Base-by-base conservation (phyloP, 129 eudicot species). In the Rutidosis leptorrhynchoides region DNA sequence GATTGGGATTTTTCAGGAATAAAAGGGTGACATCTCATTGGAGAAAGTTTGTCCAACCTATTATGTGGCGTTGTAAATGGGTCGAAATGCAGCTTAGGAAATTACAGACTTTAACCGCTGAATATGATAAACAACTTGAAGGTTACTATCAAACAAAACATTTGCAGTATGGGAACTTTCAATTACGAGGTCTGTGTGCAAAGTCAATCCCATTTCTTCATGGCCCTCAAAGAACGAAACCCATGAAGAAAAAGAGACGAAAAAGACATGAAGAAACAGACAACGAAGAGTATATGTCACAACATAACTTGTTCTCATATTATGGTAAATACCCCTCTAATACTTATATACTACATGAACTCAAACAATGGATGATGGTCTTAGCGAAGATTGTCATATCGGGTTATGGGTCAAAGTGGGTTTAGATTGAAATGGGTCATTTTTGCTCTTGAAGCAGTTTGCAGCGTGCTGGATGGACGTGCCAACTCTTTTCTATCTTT, bases 1-100 rank as follows among this genome's bases (percentile, higher is more conserved):
- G 62, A 58, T 73, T 19, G n/a, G 69, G 58, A 5, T 68, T 16
- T 70, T 73, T 45, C 67, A 91, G 97, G 84, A 87, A 81, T 83
- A 91, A 87, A 73, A 87, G 79, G 70, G 69, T 85, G 79, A 85
- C 90, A 43, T n/a, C 84, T 76, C 94, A 87, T 53, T 91, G 98
- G 98, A 81, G 79, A 74, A 71, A 80, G 69, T 87, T 72, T 73
- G 77, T 87, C 56, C 94, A 78, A 59, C 87, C 98, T 16, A 74
- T 85, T 17, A 81, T 79, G 98, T 87, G 90, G 98, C 93, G 94
- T 5, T 85, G 86, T 76, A 91, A 83, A 82, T 87, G 94, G 96
- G 83, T 69, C 27, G 98, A 91, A 82, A 53, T 91, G 78, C 94
- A 85, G 73, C 68, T 87, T 28, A 75, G 70, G 81, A 82, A 84